Evolutionary conservation across 2,329 filamentous ascomycete genomes (phyloP).

Genomic region (Monilinia fructicola): DNA sequence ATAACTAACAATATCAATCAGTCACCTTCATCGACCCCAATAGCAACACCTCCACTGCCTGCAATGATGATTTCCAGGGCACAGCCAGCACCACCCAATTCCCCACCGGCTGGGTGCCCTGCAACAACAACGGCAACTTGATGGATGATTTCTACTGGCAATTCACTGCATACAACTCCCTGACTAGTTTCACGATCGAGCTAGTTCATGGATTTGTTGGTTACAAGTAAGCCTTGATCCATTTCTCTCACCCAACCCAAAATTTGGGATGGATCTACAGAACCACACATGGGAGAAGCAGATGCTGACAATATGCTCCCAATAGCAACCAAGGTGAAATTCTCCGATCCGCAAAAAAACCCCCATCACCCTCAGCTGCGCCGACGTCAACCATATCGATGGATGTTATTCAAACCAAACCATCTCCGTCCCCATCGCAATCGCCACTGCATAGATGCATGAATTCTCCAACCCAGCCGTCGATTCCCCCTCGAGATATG

Average conservation of each 20-base stretch:
- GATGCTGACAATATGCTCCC: not conserved
- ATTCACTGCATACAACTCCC: slow-evolving; percentile 28
- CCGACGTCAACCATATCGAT: slow-evolving; percentile 22
- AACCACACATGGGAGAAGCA: not conserved
- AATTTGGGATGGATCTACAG: not conserved
- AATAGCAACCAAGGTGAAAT: slow-evolving; percentile 4
- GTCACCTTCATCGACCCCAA: slow-evolving; percentile 38
- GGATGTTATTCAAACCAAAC: slow-evolving; percentile 22
- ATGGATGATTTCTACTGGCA: slow-evolving; percentile 31
- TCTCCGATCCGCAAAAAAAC: slow-evolving; percentile 6
- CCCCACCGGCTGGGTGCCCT: slow-evolving; percentile 27
- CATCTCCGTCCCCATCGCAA: not conserved
- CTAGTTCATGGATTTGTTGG: slow-evolving; percentile 34
- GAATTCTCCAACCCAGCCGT: not conserved
- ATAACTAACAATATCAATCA: slow-evolving; percentile 16
- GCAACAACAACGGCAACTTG: slow-evolving; percentile 23
- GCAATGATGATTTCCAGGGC: slow-evolving; percentile 31
- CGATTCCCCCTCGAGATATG: not conserved
- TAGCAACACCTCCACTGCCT: slow-evolving; percentile 36
- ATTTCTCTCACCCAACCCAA: not conserved
- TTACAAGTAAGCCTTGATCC: slow-evolving; percentile 27
- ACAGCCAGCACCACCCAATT: slow-evolving; percentile 25
- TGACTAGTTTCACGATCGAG: slow-evolving; percentile 29
- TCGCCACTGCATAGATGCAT: not conserved
- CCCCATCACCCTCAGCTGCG: slow-evolving; percentile 9